These are phyloP conservation scores for Evernia prunastri DNA, from an alignment of 495 filamentous ascomycete species.

Conservation along the genomic window DNA sequence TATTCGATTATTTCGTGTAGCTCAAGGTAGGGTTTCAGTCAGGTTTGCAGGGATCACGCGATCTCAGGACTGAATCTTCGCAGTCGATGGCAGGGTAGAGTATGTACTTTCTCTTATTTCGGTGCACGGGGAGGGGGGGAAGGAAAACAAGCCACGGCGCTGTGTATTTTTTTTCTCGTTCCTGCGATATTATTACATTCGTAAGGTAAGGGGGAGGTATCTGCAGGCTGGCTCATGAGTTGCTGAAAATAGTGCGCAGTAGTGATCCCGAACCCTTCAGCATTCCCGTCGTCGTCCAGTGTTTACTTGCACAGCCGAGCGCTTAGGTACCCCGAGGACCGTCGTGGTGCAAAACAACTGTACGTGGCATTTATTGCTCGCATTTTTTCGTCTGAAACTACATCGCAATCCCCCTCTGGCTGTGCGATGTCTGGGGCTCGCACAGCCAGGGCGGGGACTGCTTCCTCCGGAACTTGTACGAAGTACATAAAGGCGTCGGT, in stretches of 20 bases:
- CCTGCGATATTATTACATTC: too few relatives aligned
- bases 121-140: too few relatives aligned
- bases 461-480: not conserved
- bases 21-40: too few relatives aligned
- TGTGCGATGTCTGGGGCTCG: not conserved
- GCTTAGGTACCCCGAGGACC: not conserved
- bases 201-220: too few relatives aligned
- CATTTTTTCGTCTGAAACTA: not conserved
- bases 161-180: too few relatives aligned
- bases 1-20: too few relatives aligned
- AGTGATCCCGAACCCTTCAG: not conserved
- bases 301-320: not conserved
- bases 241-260: slow-evolving; percentile 3
- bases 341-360: not conserved
- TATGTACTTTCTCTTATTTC: too few relatives aligned
- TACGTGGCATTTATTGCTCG: not conserved
- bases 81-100: too few relatives aligned
- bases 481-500: not conserved
- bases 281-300: not conserved
- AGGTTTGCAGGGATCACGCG: too few relatives aligned
- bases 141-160: too few relatives aligned
- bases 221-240: not conserved
- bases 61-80: too few relatives aligned
- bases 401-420: not conserved
- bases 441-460: not conserved